Conservation (phyloP, 2,329 filamentous ascomycete genomes). For the Exutisphaerella laricina region DNA sequence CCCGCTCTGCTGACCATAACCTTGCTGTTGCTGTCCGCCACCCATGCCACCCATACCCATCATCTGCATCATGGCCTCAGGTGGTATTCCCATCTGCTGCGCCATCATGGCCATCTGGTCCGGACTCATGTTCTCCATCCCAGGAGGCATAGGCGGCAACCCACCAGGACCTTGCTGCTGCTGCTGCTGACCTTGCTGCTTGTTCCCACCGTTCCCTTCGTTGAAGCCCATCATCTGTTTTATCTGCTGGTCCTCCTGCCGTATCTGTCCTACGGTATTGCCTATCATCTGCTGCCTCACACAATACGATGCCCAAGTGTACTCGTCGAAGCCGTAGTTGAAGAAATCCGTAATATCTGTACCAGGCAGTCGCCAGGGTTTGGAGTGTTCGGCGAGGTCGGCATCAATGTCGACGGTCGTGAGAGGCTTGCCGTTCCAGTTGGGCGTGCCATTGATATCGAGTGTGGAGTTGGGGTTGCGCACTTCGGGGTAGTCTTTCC, state of each 20-base stretch:
- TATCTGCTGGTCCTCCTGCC: conserved; percentile 60
- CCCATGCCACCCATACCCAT: conserved; percentile 14
- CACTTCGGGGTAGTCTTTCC: conserved; percentile 61
- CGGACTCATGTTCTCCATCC: conserved; percentile 41
- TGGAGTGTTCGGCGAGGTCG: conserved; percentile 62
- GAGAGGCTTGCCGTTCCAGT: conserved; percentile 76
- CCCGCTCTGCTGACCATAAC: conserved; percentile 13
- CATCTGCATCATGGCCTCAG: conserved; percentile 9
- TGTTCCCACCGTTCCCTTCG: conserved; percentile 21
- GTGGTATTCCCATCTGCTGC: conserved; percentile 41
- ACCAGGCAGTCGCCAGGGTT: conserved; percentile 91
- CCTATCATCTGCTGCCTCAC: conserved; percentile 77
- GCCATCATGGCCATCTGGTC: conserved; percentile 52
- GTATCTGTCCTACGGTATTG: conserved; percentile 73
- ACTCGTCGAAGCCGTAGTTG: conserved; percentile 98
- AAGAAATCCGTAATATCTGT: conserved; percentile 96
- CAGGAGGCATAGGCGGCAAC: conserved; percentile 31
- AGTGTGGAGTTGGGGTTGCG: conserved; percentile 65
- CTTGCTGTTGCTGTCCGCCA: conserved; percentile 16
- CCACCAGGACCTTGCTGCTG: conserved; percentile 14
- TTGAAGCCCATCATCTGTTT: conserved; percentile 51
- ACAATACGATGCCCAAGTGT: conserved; percentile 93
- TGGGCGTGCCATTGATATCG: conserved; percentile 75
- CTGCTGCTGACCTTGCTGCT: not conserved
- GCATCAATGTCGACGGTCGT: conserved; percentile 48